Conservation (phyloP, 805 yeast species). For the Dipodascus geniculatus region DNA sequence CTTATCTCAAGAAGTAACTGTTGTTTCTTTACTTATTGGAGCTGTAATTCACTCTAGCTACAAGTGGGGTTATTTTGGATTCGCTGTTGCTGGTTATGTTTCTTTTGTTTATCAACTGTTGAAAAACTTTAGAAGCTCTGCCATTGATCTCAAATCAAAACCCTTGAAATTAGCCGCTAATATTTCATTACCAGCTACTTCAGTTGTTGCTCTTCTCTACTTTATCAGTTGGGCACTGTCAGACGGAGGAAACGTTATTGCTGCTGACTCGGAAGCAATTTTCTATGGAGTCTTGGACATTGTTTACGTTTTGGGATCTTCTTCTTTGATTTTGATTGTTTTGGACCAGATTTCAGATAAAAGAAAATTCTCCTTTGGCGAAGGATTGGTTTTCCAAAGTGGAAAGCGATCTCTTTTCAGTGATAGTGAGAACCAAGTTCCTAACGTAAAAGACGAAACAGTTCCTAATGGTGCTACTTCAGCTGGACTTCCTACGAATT, state of each 20-base stretch:
- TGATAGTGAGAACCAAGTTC: not conserved
- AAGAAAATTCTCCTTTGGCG: not conserved
- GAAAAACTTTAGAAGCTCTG: slow-evolving; percentile 11
- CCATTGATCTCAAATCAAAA: slow-evolving; percentile 4
- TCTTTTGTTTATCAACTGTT: slow-evolving; percentile 17
- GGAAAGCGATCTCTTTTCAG: not conserved
- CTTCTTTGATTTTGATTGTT: slow-evolving; percentile 13
- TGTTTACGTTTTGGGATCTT: slow-evolving; percentile 27
- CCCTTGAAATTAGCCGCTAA: slow-evolving; percentile 1
- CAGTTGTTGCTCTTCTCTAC: slow-evolving; percentile 38
- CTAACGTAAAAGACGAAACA: not conserved
- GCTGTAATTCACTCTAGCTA: slow-evolving; percentile 41
- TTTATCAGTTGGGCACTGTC: slow-evolving; percentile 42
- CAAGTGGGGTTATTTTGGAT: slow-evolving; percentile 60
- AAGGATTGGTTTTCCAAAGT: not conserved
- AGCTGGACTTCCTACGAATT: not conserved
- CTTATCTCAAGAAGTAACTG: slow-evolving; percentile 34
- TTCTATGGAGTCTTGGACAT: slow-evolving; percentile 51
- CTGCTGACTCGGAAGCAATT: slow-evolving; percentile 46
- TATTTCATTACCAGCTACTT: slow-evolving; percentile 13
- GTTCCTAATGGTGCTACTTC: not conserved
- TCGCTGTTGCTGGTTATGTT: slow-evolving; percentile 36
- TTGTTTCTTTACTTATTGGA: slow-evolving; percentile 47
- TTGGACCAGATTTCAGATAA: not conserved
- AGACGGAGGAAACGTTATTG: slow-evolving; percentile 54